These are phyloP conservation scores for Tephrocybe sp. DNA, from an alignment of 768 basidiomycete species.

Conservation along the genomic window DNA sequence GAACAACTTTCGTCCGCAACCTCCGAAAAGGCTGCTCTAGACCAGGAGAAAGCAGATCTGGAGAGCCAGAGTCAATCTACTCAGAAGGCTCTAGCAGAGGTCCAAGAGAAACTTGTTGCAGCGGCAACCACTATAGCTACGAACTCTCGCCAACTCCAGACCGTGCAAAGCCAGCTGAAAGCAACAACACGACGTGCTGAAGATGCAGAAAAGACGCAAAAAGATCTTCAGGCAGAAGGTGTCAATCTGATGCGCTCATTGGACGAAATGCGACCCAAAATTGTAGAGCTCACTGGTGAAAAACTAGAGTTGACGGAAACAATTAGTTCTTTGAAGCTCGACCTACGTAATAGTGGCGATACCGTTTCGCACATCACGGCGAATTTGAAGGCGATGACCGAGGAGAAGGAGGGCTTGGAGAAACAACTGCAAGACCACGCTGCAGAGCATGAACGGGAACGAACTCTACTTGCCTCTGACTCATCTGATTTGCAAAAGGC, in stretches of 20 bases:
- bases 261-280: constrained; percentile 83
- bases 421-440: constrained; percentile 43
- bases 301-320: constrained; percentile 70
- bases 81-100: constrained; percentile 43
- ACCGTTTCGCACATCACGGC: constrained; percentile 62
- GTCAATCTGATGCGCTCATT: constrained; percentile 75
- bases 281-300: constrained; percentile 73
- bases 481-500: constrained; percentile 60
- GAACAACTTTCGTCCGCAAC: constrained; percentile 41
- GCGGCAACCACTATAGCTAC: constrained; percentile 51
- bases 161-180: constrained; percentile 63
- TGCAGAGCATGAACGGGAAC: constrained; percentile 51
- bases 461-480: constrained; percentile 42
- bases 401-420: constrained; percentile 45
- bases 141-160: constrained; percentile 55
- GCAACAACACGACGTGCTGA: constrained; percentile 65
- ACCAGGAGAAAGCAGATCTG: constrained; percentile 47
- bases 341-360: constrained; percentile 52
- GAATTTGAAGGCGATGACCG: constrained; percentile 50
- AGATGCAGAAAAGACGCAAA: constrained; percentile 69
- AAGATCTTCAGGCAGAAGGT: constrained; percentile 75
- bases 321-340: constrained; percentile 51
- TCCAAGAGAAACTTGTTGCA: constrained; percentile 59
- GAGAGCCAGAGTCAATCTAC: constrained; percentile 44
- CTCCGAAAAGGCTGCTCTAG: constrained; percentile 45